Evolutionary conservation across 2,329 filamentous ascomycete species (phyloP), one percentile per base, ranked within the genome.

Genomic region (Volutella citrinella): DNA sequence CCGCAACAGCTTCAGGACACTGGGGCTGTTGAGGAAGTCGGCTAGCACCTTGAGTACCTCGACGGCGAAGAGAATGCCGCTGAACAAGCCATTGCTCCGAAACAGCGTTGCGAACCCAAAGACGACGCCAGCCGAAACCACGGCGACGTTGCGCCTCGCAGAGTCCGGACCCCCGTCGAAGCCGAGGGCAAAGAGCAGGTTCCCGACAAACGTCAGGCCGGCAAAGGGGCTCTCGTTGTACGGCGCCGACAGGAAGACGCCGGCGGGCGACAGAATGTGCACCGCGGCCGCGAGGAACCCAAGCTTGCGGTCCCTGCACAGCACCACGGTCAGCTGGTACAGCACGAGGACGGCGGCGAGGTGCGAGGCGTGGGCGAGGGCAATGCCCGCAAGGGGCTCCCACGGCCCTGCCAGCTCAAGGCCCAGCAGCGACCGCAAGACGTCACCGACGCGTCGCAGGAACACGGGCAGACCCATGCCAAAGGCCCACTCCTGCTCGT

Each of bases 401-500:
- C 39, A 49, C 11, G 28, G 22, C 4, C 31, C 25, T 18, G 27
- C 7, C 18, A 23, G 20, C 19, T 42, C 28, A n/a, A 34, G 62
- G 37, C 19, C 42, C 40, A 19, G 25, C 36, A 25, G 33, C n/a
- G n/a, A n/a, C 28, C 9, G 34, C 19, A 17, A 15, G 18, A 57
- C 18, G 17, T n/a, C 21, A 6, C 36, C 40, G 10, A 72, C 14
- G 22, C 43, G 45, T 9, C 63, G 57, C 15, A 76, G 66, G 23
- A 63, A 46, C 8, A 57, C 45, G 3, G 76, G 72, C 27, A 79
- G 45, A 39, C 62, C 64, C 36, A 53, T 46, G 22, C 82, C 82
- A 63, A 90, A 93, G 1, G 87, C 87, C 86, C 86, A 93, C 61
- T 91, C 84, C 63, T 93, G 87, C 64, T 94, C 87, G 56, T 79